phyloP scores from a whole-genome alignment of 345 rosid genomes.

The Moricandia moricandioides region DNA sequence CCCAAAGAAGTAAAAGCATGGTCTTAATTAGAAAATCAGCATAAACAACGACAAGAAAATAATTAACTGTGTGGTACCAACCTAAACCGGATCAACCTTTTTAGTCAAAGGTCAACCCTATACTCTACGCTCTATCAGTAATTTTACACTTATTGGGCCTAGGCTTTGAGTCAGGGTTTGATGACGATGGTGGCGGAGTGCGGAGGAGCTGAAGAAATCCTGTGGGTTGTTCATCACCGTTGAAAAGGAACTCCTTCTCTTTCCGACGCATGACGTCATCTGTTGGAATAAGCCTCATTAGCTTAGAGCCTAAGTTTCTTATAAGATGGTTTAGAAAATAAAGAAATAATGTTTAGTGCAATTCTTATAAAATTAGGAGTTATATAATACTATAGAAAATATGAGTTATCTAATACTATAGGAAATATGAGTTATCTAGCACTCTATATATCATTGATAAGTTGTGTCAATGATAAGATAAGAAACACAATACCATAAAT shows the following conservation, averaged over 20 bases:
- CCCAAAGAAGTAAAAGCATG: background rate
- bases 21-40: background rate
- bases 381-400: too few relatives aligned
- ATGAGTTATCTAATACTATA: too few relatives aligned
- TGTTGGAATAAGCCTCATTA: too few relatives aligned
- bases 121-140: background rate
- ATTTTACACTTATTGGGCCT: background rate
- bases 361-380: too few relatives aligned
- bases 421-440: too few relatives aligned
- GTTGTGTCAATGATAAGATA: too few relatives aligned
- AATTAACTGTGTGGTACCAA: background rate
- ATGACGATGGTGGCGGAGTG: background rate
- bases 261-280: constrained; percentile 9
- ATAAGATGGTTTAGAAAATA: too few relatives aligned
- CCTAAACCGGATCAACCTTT: background rate
- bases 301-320: too few relatives aligned
- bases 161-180: background rate
- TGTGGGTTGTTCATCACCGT: constrained; percentile 10
- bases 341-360: too few relatives aligned
- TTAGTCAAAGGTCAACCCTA: background rate
- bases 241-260: background rate
- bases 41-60: background rate
- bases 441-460: too few relatives aligned
- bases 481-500: too few relatives aligned
- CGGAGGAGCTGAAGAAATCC: constrained; percentile 14